These are phyloP conservation scores for Ganoderma leucocontextum DNA, from an alignment of 1,284 basidiomycete species.

Conservation along the genomic window DNA sequence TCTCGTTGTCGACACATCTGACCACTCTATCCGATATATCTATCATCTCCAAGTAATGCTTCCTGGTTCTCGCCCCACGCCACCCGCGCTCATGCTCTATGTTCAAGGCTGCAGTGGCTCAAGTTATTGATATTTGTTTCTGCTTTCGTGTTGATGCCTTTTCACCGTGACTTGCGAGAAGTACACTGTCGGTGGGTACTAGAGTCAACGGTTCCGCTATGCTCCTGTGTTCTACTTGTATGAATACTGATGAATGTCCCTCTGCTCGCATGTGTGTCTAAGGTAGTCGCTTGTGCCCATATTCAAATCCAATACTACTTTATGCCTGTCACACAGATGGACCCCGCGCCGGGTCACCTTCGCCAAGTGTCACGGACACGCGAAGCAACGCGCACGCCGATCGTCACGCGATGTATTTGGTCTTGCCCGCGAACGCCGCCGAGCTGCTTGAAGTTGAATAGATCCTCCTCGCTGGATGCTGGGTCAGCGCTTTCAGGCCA, in stretches of 20 bases:
- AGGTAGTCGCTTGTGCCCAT: neutral
- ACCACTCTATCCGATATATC: conserved; percentile 27
- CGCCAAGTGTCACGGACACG: too few species aligned
- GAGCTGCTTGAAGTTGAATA: neutral
- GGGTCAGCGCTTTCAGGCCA: conserved; percentile 23
- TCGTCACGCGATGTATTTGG: conserved; percentile 3
- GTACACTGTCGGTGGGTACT: neutral
- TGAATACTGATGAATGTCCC: neutral
- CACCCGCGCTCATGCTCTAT: neutral
- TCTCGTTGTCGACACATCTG: conserved; percentile 17
- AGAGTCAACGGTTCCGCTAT: neutral
- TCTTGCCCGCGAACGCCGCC: neutral
- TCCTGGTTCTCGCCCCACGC: neutral
- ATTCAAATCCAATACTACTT: neutral
- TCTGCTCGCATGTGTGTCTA: neutral
- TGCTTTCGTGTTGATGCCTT: neutral
- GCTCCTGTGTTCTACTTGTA: neutral
- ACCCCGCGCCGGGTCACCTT: too few species aligned
- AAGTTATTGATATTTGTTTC: neutral
- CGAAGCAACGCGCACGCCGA: too few species aligned
- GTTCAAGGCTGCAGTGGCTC: neutral
- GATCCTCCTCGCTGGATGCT: conserved; percentile 16
- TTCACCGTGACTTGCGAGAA: neutral
- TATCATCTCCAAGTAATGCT: conserved; percentile 8
- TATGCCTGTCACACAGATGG: neutral